phyloP scores from a whole-genome alignment of 345 rosid species.

The Melaleuca alternifolia region DNA sequence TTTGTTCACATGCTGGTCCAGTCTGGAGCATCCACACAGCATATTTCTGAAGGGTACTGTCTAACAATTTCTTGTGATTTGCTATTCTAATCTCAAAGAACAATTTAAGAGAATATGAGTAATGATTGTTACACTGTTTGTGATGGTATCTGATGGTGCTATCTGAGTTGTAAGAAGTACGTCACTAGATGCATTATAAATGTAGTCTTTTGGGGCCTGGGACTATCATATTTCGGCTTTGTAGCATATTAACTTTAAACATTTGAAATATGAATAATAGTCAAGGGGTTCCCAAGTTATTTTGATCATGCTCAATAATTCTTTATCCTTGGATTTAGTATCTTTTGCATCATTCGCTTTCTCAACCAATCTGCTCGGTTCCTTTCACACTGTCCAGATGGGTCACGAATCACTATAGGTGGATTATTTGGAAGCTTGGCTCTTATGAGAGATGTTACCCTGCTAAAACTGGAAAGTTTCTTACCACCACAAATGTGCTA shows the following conservation, averaged over 20 bases:
- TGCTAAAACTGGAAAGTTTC: slow-evolving; percentile 44
- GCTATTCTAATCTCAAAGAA: not conserved
- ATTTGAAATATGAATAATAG: not conserved
- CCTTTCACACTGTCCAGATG: slow-evolving; percentile 34
- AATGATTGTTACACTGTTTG: not conserved
- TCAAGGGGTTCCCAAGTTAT: not conserved
- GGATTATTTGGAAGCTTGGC: slow-evolving; percentile 94
- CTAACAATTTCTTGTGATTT: slow-evolving; percentile 3
- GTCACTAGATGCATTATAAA: not conserved
- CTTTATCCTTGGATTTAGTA: not conserved
- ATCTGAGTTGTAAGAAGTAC: not conserved
- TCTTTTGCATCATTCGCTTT: not conserved
- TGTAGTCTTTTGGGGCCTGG: not conserved
- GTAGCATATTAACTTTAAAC: not conserved
- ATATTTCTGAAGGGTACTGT: slow-evolving; percentile 53
- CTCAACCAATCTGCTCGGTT: not conserved
- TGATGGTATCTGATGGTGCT: not conserved
- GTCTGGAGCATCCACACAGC: slow-evolving; percentile 62
- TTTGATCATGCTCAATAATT: not conserved
- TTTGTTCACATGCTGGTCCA: slow-evolving; percentile 43
- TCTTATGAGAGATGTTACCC: slow-evolving; percentile 64
- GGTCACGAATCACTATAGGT: slow-evolving; percentile 81
- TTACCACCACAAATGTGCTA: slow-evolving; percentile 68
- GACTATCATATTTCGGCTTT: not conserved
- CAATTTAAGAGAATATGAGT: not conserved